Conservation (phyloP, 768 basidiomycete genomes). For the Suillus variegatus region DNA sequence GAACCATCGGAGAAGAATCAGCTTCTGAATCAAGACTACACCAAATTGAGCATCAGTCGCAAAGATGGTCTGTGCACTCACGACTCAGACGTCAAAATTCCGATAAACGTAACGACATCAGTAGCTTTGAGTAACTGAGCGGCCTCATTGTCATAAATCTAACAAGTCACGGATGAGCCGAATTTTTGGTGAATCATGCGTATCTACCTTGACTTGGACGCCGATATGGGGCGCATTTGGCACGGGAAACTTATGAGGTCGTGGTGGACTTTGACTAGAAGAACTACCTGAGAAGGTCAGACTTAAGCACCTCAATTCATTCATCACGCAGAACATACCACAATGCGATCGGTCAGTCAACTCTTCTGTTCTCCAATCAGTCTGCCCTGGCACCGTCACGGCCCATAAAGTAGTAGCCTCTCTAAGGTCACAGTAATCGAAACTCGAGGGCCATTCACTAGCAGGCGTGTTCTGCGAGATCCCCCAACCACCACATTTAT, state of each 20-base stretch:
- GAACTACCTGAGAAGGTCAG: slow-evolving; percentile 21
- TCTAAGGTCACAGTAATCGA: slow-evolving; percentile 54
- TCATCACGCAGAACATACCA: slow-evolving; percentile 16
- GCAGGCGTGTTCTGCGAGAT: slow-evolving; percentile 37
- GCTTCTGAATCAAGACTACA: slow-evolving; percentile 43
- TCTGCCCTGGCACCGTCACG: slow-evolving; percentile 70
- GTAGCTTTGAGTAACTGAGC: slow-evolving; percentile 56
- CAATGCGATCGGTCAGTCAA: slow-evolving; percentile 21
- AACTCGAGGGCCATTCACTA: slow-evolving; percentile 6
- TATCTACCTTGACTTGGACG: slow-evolving; percentile 65
- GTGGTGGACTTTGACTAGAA: slow-evolving; percentile 27
- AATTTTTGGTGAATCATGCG: not conserved
- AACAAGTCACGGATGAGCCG: slow-evolving; percentile 6
- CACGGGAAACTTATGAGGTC: slow-evolving; percentile 67
- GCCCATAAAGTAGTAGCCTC: slow-evolving; percentile 74
- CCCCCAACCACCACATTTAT: slow-evolving; percentile 76
- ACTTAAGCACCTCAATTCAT: not conserved
- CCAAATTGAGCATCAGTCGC: slow-evolving; percentile 1
- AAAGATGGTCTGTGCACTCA: slow-evolving; percentile 36
- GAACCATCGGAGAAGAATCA: slow-evolving; percentile 41
- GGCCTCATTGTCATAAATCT: slow-evolving; percentile 61
- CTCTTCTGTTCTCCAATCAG: slow-evolving; percentile 51
- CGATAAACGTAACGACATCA: slow-evolving; percentile 68
- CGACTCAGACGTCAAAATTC: slow-evolving; percentile 69
- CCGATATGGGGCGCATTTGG: slow-evolving; percentile 59